Evolutionary conservation across 257 asterid genomes (phyloP).

Genomic region (Forsythia suspensa): DNA sequence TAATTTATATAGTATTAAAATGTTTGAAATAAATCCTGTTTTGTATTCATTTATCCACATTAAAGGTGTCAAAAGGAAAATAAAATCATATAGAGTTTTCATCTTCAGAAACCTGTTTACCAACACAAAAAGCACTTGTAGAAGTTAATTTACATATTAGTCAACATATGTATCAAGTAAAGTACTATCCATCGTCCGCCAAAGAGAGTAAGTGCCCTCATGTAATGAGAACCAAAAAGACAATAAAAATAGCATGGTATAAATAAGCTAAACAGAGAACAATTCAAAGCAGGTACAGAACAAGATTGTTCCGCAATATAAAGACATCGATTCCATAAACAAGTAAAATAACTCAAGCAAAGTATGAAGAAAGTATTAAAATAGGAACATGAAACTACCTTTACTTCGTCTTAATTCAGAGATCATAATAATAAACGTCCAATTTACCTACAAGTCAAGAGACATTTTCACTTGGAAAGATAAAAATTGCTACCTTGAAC

Average conservation of each 20-base stretch:
- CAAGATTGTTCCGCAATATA: background rate
- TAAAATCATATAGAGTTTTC: background rate
- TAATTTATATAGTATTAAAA: too few species aligned
- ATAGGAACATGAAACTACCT: constrained; percentile 80
- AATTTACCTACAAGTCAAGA: constrained; percentile 86
- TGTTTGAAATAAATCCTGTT: background rate
- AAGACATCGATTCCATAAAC: background rate
- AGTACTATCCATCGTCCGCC: too few species aligned
- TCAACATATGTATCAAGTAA: background rate
- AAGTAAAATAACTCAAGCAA: constrained; percentile 23
- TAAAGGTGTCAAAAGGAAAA: background rate
- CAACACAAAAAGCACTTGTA: background rate
- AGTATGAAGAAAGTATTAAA: constrained; percentile 26
- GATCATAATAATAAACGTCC: constrained; percentile 84
- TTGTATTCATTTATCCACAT: background rate
- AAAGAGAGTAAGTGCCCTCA: background rate
- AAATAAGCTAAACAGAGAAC: constrained; percentile 11
- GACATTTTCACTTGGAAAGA: constrained; percentile 74
- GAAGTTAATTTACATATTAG: background rate
- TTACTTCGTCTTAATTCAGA: constrained; percentile 83
- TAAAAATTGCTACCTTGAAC: constrained; percentile 50
- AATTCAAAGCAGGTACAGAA: background rate
- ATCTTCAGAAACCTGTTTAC: background rate
- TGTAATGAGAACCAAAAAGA: constrained; percentile 2
- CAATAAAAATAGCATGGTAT: background rate